Evolutionary conservation across 805 yeast genomes (phyloP), one percentile per base, ranked within the genome.

Genomic region (Candida piceae): DNA sequence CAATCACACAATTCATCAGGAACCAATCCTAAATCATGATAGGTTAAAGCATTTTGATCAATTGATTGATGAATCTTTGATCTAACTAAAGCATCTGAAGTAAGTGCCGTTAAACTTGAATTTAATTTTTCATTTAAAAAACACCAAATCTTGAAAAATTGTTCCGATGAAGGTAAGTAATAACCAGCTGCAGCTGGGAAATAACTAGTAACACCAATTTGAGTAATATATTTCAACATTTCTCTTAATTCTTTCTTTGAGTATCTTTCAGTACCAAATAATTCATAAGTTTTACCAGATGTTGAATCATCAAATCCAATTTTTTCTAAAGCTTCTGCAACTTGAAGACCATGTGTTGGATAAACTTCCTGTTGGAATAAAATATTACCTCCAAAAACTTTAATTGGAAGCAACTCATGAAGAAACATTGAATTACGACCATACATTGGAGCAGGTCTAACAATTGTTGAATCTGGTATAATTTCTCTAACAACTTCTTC

Each of bases 241-340:
- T 77, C 80, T 62, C 87, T 73, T 44, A 86, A 71, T 57, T 84
- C 84, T 40, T 62, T 60, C 52, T 72, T 69, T 9, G 80, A 57
- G 58, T 77, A 74, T 50, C 70, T 67, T 59, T 83, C 83, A n/a
- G 79, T 73, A 10, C 95, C 95, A 52, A 64, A 68, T 45, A 86
- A 70, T 63, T 86, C 95, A 60, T 63, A 86, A 34, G 80, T 70
- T 61, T 82, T 72, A 42, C 94, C 95, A 11, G 70, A 70, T 16
- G 95, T 85, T 36, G 84, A 66, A 60, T 86, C 95, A 57, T 86
- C 89, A 58, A 66, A 85, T 8, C 85, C 89, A 49, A 86, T 84
- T 48, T 67, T 72, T 65, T 83, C 93, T 48, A 86, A 67, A 4
- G 84, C 95, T 45, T 72, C 66, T 16, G 93, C 90, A 39, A 85